Conservation (phyloP, 2,329 filamentous ascomycete genomes). For the Xylaria polymorpha region DNA sequence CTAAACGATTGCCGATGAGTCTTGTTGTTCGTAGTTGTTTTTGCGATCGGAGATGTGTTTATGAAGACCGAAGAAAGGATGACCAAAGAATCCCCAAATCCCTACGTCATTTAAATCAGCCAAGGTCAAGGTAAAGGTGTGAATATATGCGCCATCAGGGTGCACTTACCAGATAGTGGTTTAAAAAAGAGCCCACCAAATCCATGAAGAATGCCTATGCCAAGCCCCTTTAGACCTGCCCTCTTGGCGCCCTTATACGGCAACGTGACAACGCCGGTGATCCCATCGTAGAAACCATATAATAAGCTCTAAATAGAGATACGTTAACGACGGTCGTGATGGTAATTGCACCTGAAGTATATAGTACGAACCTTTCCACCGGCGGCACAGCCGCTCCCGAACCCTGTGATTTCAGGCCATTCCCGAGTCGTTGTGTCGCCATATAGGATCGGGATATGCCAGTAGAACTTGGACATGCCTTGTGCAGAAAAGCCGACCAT, state of each 20-base stretch:
- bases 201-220: slow-evolving; percentile 27
- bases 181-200: slow-evolving; percentile 26
- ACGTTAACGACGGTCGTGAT: neutral
- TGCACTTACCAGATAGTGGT: slow-evolving; percentile 23
- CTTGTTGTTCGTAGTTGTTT: neutral
- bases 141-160: neutral
- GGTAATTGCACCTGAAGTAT: neutral
- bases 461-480: slow-evolving; percentile 32
- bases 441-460: slow-evolving; percentile 31
- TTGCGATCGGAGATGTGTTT: slow-evolving; percentile 15
- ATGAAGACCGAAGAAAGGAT: slow-evolving; percentile 26
- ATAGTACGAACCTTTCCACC: slow-evolving; percentile 25
- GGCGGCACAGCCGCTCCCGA: slow-evolving; percentile 26
- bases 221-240: slow-evolving; percentile 26
- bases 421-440: slow-evolving; percentile 29
- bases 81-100: slow-evolving; percentile 25
- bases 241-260: slow-evolving; percentile 27
- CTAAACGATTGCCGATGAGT: neutral
- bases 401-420: slow-evolving; percentile 30
- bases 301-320: neutral
- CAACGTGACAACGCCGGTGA: slow-evolving; percentile 22
- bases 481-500: slow-evolving; percentile 28
- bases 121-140: neutral
- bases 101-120: slow-evolving; percentile 12
- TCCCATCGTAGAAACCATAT: slow-evolving; percentile 31